Conservation (phyloP, 108 stramenopile genomes). For the Cylindrotheca closterium region DNA sequence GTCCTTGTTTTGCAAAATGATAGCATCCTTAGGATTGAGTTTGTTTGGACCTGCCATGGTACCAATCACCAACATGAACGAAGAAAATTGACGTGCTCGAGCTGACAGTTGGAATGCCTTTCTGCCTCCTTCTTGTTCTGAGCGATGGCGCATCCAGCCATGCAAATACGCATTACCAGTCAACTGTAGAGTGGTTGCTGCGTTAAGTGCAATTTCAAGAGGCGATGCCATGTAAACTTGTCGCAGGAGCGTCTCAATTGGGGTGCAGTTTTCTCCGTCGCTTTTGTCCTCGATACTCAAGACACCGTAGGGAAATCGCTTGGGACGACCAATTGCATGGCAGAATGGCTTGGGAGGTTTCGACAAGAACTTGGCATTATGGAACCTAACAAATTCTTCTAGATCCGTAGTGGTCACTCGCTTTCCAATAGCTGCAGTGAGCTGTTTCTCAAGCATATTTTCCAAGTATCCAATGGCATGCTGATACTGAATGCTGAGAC, state of each 20-base stretch:
- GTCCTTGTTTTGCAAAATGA: constrained; percentile 88
- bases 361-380: constrained; percentile 49
- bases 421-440: constrained; percentile 73
- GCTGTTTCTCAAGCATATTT: constrained; percentile 53
- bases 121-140: neutral
- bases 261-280: no score
- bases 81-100: constrained; percentile 78
- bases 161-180: constrained; percentile 66
- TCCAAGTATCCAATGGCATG: constrained; percentile 48
- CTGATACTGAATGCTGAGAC: constrained; percentile 9
- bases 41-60: constrained; percentile 52
- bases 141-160: constrained; percentile 62
- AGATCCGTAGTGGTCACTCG: constrained; percentile 48
- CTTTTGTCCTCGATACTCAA: constrained; percentile 36
- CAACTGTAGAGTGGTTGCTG: constrained; percentile 47
- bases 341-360: constrained; percentile 64
- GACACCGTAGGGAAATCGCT: constrained; percentile 62
- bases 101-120: constrained; percentile 29
- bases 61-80: constrained; percentile 77
- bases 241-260: constrained; percentile 47
- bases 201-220: constrained; percentile 40
- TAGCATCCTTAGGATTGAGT: constrained; percentile 79
- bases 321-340: constrained; percentile 56
- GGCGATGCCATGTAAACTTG: constrained; percentile 3
- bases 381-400: constrained; percentile 56